phyloP scores from a whole-genome alignment of 2,329 filamentous ascomycete species.

The Nemania bipapillata region DNA sequence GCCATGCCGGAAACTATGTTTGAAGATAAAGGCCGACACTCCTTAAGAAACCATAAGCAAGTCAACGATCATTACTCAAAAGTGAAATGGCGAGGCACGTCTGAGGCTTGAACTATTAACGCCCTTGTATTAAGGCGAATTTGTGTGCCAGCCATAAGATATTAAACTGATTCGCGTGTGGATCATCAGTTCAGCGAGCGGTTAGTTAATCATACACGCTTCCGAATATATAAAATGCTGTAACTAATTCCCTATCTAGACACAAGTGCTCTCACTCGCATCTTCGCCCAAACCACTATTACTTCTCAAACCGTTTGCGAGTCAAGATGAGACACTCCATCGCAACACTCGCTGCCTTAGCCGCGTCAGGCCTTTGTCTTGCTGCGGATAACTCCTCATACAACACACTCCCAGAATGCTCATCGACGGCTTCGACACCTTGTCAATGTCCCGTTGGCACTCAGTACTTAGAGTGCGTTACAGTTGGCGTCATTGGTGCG shows the following conservation, averaged over 20 bases:
- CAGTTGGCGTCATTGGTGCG: background rate
- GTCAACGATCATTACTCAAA: background rate
- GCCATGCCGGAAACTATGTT: background rate
- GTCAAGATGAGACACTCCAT: background rate
- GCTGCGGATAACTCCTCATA: background rate
- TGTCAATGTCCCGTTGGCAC: background rate
- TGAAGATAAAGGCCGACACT: background rate
- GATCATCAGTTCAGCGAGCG: background rate
- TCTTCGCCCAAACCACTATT: background rate
- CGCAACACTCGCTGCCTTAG: background rate
- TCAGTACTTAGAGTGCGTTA: slow-evolving; percentile 1
- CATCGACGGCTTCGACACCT: background rate
- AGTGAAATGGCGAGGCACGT: background rate
- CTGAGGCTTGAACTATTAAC: slow-evolving; percentile 2
- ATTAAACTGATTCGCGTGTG: background rate
- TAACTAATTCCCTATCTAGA: background rate
- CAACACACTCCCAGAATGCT: background rate
- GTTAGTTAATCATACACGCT: background rate
- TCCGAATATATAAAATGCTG: background rate
- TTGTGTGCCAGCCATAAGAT: background rate
- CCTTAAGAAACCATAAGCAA: background rate
- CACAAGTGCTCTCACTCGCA: background rate
- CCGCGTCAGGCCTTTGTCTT: background rate
- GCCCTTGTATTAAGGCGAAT: background rate
- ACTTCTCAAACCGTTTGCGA: background rate